These are phyloP conservation scores for Mortierella sp. DNA, from an alignment of 371 early-diverging fungal genomes.

Conservation along the genomic window DNA sequence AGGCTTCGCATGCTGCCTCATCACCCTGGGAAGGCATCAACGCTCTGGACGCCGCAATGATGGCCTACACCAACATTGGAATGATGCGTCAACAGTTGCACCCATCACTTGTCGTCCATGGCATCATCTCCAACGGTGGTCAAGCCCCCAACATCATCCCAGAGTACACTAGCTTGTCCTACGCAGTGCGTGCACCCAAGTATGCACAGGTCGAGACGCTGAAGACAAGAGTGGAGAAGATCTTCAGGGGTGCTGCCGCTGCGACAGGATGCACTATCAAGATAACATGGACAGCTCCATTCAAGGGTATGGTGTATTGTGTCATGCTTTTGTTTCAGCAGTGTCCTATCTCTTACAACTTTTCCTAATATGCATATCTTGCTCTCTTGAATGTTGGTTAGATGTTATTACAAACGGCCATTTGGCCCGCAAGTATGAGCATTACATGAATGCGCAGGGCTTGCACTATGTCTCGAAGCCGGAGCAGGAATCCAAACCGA, in stretches of 20 bases:
- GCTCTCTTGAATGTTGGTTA: slow-evolving; percentile 3
- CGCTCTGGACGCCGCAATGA: slow-evolving; percentile 76
- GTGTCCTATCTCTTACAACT: too few relatives aligned
- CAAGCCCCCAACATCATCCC: slow-evolving; percentile 59
- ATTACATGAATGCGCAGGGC: slow-evolving; percentile 53
- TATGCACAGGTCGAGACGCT: slow-evolving; percentile 54
- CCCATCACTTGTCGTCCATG: slow-evolving; percentile 67
- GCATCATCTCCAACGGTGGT: slow-evolving; percentile 66
- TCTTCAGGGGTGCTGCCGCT: slow-evolving; percentile 61
- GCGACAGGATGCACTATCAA: slow-evolving; percentile 65
- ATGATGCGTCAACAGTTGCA: slow-evolving; percentile 77
- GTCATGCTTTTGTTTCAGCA: too few relatives aligned
- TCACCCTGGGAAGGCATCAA: slow-evolving; percentile 83
- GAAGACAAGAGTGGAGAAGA: slow-evolving; percentile 51
- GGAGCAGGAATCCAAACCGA: slow-evolving; percentile 40
- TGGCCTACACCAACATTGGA: slow-evolving; percentile 68
- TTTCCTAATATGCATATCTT: too few relatives aligned
- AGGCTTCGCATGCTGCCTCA: slow-evolving; percentile 70
- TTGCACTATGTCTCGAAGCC: slow-evolving; percentile 30
- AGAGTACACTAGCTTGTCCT: slow-evolving; percentile 55
- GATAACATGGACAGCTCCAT: slow-evolving; percentile 55
- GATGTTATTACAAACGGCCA: slow-evolving; percentile 62
- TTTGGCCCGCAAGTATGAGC: slow-evolving; percentile 57
- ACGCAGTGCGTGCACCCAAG: slow-evolving; percentile 60
- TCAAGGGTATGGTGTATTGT: slow-evolving; percentile 31